phyloP scores from a whole-genome alignment of 805 yeast genomes.

The Nakazawaea populi region DNA sequence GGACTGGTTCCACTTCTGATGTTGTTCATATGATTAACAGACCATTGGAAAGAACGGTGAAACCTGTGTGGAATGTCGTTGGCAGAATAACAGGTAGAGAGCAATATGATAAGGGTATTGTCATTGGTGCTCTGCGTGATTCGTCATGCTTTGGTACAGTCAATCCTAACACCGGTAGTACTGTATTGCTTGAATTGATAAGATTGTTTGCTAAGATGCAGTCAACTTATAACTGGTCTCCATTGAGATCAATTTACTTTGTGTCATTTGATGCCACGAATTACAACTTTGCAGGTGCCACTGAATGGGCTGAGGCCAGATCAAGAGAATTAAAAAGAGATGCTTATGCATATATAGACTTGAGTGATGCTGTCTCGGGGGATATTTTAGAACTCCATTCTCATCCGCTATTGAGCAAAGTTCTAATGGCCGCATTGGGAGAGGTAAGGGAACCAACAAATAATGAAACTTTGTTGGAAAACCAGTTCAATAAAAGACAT shows the following conservation, averaged over 20 bases:
- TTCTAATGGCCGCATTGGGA: slow-evolving; percentile 37
- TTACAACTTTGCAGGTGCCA: slow-evolving; percentile 79
- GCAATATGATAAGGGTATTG: slow-evolving; percentile 63
- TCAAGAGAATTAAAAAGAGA: slow-evolving; percentile 49
- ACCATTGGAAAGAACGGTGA: slow-evolving; percentile 44
- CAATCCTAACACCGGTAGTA: slow-evolving; percentile 69
- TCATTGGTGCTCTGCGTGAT: slow-evolving; percentile 83
- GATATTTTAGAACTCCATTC: slow-evolving; percentile 48
- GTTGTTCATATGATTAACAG: slow-evolving; percentile 27
- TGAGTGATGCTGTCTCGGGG: slow-evolving; percentile 57
- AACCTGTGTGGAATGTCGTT: slow-evolving; percentile 71
- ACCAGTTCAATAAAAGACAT: slow-evolving; percentile 11
- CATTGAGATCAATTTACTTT: slow-evolving; percentile 76
- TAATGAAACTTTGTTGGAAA: slow-evolving; percentile 17
- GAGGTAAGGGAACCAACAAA: slow-evolving; percentile 20
- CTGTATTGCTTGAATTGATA: slow-evolving; percentile 63
- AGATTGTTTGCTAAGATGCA: slow-evolving; percentile 61
- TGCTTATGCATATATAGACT: slow-evolving; percentile 67
- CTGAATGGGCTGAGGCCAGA: slow-evolving; percentile 64
- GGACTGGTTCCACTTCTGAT: slow-evolving; percentile 32
- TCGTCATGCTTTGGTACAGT: slow-evolving; percentile 71
- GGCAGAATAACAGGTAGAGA: slow-evolving; percentile 79
- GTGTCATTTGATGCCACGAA: slow-evolving; percentile 79
- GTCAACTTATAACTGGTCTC: slow-evolving; percentile 68
- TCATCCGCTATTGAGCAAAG: slow-evolving; percentile 56